These are phyloP conservation scores for Leccinum insigne DNA, from an alignment of 1,284 basidiomycete species.

Conservation along the genomic window DNA sequence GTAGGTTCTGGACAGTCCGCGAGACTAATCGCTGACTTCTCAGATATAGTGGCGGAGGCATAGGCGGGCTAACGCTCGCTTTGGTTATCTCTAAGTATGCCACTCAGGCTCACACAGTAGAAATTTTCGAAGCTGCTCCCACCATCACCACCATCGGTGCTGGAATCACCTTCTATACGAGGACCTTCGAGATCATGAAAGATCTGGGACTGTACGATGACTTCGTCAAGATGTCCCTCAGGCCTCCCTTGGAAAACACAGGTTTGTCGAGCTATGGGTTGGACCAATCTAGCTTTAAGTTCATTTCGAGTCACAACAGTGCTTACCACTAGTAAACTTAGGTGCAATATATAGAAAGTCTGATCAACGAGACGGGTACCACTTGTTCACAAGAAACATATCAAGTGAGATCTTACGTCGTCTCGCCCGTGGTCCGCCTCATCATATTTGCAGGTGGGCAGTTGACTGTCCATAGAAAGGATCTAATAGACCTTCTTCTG, in stretches of 20 bases:
- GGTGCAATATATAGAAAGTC: slow-evolving; percentile 24
- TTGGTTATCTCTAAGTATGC: slow-evolving; percentile 32
- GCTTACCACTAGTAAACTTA: background rate
- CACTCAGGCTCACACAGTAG: slow-evolving; percentile 17
- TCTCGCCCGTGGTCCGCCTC: too few relatives aligned
- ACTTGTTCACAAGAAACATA: slow-evolving; percentile 20
- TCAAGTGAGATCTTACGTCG: slow-evolving; percentile 8
- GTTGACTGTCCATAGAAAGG: slow-evolving; percentile 34
- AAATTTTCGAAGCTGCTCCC: slow-evolving; percentile 37
- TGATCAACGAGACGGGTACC: slow-evolving; percentile 26
- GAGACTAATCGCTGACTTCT: background rate
- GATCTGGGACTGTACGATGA: slow-evolving; percentile 32
- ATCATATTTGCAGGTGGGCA: slow-evolving; percentile 24
- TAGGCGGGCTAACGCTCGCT: slow-evolving; percentile 40
- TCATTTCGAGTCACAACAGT: background rate
- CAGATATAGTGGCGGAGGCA: slow-evolving; percentile 37
- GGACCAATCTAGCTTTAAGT: background rate
- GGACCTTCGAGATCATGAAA: slow-evolving; percentile 37
- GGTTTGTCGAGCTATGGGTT: slow-evolving; percentile 8
- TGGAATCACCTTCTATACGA: slow-evolving; percentile 35
- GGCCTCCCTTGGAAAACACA: slow-evolving; percentile 13
- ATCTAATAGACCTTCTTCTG: slow-evolving; percentile 33
- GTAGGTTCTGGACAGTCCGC: background rate
- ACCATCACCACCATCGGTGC: slow-evolving; percentile 39
- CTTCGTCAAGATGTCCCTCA: slow-evolving; percentile 8